Evolutionary conservation across 176 grass and related monocot species (phyloP).

Genomic region (Musa itinerans): DNA sequence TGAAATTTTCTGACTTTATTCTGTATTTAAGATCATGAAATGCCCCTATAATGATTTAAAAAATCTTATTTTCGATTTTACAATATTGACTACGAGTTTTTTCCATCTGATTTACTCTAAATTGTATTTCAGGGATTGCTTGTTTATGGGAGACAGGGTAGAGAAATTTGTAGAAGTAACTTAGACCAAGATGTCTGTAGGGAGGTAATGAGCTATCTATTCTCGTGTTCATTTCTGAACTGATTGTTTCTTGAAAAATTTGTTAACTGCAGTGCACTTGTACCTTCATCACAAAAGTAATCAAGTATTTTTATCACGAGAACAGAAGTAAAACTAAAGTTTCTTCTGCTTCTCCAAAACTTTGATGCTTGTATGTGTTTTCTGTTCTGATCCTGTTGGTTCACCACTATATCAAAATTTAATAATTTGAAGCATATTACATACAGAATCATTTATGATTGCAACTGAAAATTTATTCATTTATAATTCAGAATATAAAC

Average conservation of each 20-base stretch:
- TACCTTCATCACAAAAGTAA: not conserved
- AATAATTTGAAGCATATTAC: not conserved
- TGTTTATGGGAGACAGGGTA: conserved; percentile 83
- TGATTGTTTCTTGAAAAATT: conserved; percentile 3
- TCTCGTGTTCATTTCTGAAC: not conserved
- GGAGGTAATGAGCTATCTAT: conserved; percentile 44
- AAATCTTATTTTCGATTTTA: not conserved
- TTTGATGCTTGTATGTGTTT: not conserved
- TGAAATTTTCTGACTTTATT: not conserved
- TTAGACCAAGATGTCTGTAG: conserved; percentile 83
- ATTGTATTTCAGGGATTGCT: conserved; percentile 61
- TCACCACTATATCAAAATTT: not conserved
- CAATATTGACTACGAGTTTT: not conserved
- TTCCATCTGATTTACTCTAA: conserved; percentile 14
- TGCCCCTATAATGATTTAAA: not conserved
- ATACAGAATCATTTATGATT: not conserved
- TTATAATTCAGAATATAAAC: not conserved
- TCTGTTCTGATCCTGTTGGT: not conserved
- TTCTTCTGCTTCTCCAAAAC: not conserved
- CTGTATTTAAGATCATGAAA: not conserved
- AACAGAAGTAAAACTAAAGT: not conserved
- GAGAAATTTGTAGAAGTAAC: conserved; percentile 69
- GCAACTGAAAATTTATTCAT: not conserved
- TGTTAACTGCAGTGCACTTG: conserved; percentile 10
- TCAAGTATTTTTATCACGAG: not conserved